Evolutionary conservation across 2,329 filamentous ascomycete genomes (phyloP).

Genomic region (Trichoderma endophyticum): DNA sequence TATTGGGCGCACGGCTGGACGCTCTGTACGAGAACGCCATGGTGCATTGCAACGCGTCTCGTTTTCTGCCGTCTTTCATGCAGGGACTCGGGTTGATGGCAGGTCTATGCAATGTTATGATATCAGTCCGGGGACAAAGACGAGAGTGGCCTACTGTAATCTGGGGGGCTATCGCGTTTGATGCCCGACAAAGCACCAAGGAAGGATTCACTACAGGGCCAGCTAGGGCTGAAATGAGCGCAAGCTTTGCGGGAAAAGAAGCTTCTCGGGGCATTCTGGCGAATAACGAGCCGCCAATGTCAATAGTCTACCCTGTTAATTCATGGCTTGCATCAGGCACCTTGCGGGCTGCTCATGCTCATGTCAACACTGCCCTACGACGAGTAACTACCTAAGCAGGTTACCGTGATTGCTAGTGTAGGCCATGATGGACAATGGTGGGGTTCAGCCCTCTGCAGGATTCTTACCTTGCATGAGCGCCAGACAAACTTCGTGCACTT

Average conservation of each 20-base stretch:
- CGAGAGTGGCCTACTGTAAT: not conserved
- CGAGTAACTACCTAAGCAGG: not conserved
- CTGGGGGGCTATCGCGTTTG: not conserved
- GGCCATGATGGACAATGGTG: not conserved
- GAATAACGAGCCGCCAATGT: not conserved
- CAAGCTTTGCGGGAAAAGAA: not conserved
- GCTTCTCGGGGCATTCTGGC: not conserved
- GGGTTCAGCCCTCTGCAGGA: conserved; percentile 12
- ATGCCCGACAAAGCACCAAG: not conserved
- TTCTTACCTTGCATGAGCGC: not conserved
- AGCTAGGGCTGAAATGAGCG: not conserved
- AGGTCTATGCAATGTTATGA: not conserved
- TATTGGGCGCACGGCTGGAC: not conserved
- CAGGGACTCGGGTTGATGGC: not conserved
- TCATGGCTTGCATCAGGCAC: not conserved
- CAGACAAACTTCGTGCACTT: not conserved
- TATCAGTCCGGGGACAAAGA: not conserved
- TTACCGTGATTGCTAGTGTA: not conserved
- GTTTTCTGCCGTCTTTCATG: not conserved
- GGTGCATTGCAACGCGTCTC: not conserved
- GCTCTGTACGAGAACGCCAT: not conserved
- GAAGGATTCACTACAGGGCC: not conserved
- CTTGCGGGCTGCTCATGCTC: not conserved
- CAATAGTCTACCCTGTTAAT: not conserved
- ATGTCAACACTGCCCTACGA: not conserved